Evolutionary conservation across 257 asterid genomes (phyloP).

Genomic region (Primulina huaijiensis): DNA sequence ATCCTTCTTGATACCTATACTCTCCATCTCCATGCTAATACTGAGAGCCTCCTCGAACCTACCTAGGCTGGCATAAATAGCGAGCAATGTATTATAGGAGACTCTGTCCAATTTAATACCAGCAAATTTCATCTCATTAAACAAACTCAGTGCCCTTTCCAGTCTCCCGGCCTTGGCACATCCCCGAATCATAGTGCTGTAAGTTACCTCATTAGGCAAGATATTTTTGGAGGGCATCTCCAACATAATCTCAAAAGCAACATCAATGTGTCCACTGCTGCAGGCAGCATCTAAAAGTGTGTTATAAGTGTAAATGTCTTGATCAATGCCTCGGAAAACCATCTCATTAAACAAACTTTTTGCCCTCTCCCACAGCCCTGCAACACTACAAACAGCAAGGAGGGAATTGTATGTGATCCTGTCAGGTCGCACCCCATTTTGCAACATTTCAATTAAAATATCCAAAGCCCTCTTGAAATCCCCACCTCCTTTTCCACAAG

Average conservation of each 20-base stretch:
- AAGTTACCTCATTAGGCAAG: conserved; percentile 79
- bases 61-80: conserved; percentile 83
- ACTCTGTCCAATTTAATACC: conserved; percentile 85
- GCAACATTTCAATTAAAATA: conserved; percentile 67
- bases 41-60: conserved; percentile 76
- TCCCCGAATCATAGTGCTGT: conserved; percentile 88
- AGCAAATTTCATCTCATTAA: conserved; percentile 77
- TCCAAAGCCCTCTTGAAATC: conserved; percentile 77
- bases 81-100: conserved; percentile 77
- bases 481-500: conserved; percentile 96
- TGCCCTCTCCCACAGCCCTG: conserved; percentile 79
- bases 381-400: conserved; percentile 91
- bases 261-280: conserved; percentile 73
- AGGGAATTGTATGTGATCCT: conserved; percentile 89
- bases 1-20: conserved; percentile 80
- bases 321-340: conserved; percentile 69
- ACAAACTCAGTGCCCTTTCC: conserved; percentile 67
- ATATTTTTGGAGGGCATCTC: conserved; percentile 65
- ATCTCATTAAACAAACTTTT: conserved; percentile 67
- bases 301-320: conserved; percentile 84
- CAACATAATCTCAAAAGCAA: conserved; percentile 73
- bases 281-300: conserved; percentile 88
- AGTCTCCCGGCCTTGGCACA: conserved; percentile 79
- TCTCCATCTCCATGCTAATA: conserved; percentile 86
- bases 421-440: conserved; percentile 75